These are phyloP conservation scores for Tuber indicum DNA, from an alignment of 495 filamentous ascomycete genomes.

Conservation along the genomic window DNA sequence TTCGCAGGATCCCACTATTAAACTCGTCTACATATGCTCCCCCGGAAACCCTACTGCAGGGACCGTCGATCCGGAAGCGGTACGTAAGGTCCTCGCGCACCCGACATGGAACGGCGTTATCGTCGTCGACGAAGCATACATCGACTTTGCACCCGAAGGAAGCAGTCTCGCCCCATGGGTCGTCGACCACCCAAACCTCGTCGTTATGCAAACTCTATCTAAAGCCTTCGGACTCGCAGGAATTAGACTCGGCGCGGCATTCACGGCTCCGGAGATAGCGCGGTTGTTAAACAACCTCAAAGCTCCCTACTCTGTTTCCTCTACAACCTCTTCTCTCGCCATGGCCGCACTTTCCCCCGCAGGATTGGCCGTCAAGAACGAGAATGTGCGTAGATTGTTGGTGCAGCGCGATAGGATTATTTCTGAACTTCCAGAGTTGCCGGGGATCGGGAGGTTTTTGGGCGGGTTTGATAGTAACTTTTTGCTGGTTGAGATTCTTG, in stretches of 20 bases:
- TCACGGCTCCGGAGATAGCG: slow-evolving; percentile 55
- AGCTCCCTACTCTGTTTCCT: slow-evolving; percentile 90
- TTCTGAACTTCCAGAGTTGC: slow-evolving; percentile 62
- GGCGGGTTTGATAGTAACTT: slow-evolving; percentile 84
- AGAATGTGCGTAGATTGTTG: slow-evolving; percentile 60
- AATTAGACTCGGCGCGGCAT: slow-evolving; percentile 68
- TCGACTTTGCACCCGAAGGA: slow-evolving; percentile 80
- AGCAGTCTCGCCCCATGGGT: slow-evolving; percentile 89
- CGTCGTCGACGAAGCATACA: slow-evolving; percentile 90
- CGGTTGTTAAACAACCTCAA: slow-evolving; percentile 79
- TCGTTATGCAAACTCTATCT: slow-evolving; percentile 94
- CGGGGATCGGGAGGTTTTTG: slow-evolving; percentile 70
- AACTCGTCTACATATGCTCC: slow-evolving; percentile 84
- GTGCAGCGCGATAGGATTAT: slow-evolving; percentile 70
- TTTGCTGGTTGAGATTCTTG: slow-evolving; percentile 77
- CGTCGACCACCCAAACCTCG: slow-evolving; percentile 85
- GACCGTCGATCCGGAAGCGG: slow-evolving; percentile 66
- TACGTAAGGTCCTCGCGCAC: slow-evolving; percentile 70
- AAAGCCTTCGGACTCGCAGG: slow-evolving; percentile 95
- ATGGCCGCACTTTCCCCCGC: slow-evolving; percentile 57
- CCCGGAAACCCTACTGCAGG: slow-evolving; percentile 89
- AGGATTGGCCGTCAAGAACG: slow-evolving; percentile 64
- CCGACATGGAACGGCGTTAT: slow-evolving; percentile 93
- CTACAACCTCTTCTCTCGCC: slow-evolving; percentile 76
- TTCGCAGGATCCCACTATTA: slow-evolving; percentile 59